Evolutionary conservation across 1,284 basidiomycete species (phyloP), one percentile per base, ranked within the genome.

Genomic region (Malassezia pachydermatis): DNA sequence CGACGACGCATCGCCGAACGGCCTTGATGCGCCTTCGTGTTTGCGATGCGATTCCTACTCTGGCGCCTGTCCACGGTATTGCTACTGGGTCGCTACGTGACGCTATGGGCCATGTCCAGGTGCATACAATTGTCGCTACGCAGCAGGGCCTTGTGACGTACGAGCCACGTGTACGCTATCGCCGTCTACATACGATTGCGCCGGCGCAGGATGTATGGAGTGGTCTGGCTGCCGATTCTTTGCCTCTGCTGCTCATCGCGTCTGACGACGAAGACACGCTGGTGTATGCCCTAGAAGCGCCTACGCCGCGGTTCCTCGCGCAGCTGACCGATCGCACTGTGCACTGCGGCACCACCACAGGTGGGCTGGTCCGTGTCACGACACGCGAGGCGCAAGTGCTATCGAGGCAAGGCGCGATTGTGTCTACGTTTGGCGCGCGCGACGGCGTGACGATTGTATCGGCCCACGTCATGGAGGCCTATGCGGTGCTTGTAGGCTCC

Each of bases 171-270:
- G 22, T 52, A 19, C 44, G 44, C 13, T 37, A 16, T 13, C 5
- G 7, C 20, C 20, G 17, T 2, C 24, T 17, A 11, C 22, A 3
- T 11, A 10, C 42, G 19, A 45, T 51, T 14, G 49, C 43, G 20
- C 49, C 43, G 3, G 49, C 49, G 16, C 49, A 29, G 34, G 29
- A 29, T 25, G 39, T 51, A 8, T 51, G 42, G 43, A 38, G 25
- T 5, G 42, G 23, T 1, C 22, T 5, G 14, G 36, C 44, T n/a
- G 27, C 20, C 30, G 19, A 3, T 17, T 20, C 39, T 16, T 29
- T 30, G n/a, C 8, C 19, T 5, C 13, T 23, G 41, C 43, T 50
- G 14, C n/a, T 45, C 20, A 25, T 50, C 14, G 36, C 35, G 14
- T 41, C 42, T 13, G 33, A 38, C 30, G 43, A 40, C 25, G 49